Evolutionary conservation across 768 basidiomycete species (phyloP).

Genomic region (Mycena vulgaris): DNA sequence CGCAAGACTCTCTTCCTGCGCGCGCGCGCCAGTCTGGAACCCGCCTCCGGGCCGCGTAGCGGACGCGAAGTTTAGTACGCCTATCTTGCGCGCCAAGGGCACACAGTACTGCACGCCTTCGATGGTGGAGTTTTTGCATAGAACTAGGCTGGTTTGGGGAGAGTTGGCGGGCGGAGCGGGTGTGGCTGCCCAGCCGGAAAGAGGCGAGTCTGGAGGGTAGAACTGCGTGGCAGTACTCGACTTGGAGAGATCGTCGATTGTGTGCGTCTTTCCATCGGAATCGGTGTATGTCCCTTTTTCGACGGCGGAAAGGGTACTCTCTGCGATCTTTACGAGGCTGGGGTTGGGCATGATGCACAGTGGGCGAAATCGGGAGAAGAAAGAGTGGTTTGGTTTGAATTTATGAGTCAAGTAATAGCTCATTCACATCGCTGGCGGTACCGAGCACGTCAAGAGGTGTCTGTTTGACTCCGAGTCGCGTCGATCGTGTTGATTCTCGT

Average conservation of each 20-base stretch:
- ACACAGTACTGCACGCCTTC: conserved; percentile 56
- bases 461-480: no score
- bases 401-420: conserved; percentile 6
- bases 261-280: conserved; percentile 47
- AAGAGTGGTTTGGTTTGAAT: neutral
- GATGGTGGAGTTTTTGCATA: conserved; percentile 61
- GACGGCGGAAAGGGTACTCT: conserved; percentile 60
- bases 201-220: conserved; percentile 56
- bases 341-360: conserved; percentile 16
- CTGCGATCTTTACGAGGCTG: conserved; percentile 53
- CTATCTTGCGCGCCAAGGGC: conserved; percentile 50
- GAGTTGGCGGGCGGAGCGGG: conserved; percentile 7
- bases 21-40: conserved; percentile 66
- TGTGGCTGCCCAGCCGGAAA: conserved; percentile 54
- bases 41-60: conserved; percentile 71
- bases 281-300: conserved; percentile 54
- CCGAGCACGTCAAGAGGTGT: no score
- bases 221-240: conserved; percentile 58
- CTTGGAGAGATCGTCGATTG: conserved; percentile 51
- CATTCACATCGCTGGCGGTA: conserved; percentile 1
- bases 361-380: neutral
- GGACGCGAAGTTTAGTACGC: conserved; percentile 72
- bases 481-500: no score
- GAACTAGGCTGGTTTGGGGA: conserved; percentile 51
- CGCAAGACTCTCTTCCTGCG: conserved; percentile 70